Evolutionary conservation across 2,329 filamentous ascomycete genomes (phyloP), one percentile per base, ranked within the genome.

Genomic region (Aphanocladium album): DNA sequence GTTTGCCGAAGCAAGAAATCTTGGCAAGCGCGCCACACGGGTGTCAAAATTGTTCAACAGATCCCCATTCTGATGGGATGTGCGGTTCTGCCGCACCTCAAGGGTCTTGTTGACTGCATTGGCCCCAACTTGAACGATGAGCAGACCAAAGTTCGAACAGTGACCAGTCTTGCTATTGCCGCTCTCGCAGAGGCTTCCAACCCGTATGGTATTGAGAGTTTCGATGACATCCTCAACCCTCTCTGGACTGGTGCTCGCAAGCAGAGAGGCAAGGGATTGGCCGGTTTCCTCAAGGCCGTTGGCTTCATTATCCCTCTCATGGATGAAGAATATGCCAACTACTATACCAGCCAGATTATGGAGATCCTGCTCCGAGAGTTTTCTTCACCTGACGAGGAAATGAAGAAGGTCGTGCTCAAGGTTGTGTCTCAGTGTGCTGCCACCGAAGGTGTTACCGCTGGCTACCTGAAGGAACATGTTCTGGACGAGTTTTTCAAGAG

Each of bases 291-390:
- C 63, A 99, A 99, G 77, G 95, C 95, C 51, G 93, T 99, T 47
- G 95, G 95, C 27, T 98, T 95, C 73, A 96, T 99, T 71, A 98
- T 99, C 64, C 95, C 95, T 5, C 84, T 99, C 57, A 99, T 99
- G 95, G 95, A 99, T 77, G 95, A 99, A 76, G 95, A 99, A 72
- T 98, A 97, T 73, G 93, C 95, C 76, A 98, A 97, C 73, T 99
- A 99, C 78, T 99, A 99, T 71, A 98, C 95, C 9, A 91, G 88
- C 67, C 93, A 99, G 74, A 97, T 99, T 69, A 98, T 99, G 93
- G 95, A 98, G 74, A 98, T 98, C 69, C 79, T 99, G 16, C 85
- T 98, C 33, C 87, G 95, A 69, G 95, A 99, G 72, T 99, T 99
- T 70, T 90, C 92, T 7, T 97, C 93, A 0, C 95, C 95, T 0